Percentiles rank a stretch among this genome's conserved stretches.
These are phyloP conservation scores for Plasmodium gaboni DNA, from an alignment of 169 alveolate species.

Conservation along the genomic window DNA sequence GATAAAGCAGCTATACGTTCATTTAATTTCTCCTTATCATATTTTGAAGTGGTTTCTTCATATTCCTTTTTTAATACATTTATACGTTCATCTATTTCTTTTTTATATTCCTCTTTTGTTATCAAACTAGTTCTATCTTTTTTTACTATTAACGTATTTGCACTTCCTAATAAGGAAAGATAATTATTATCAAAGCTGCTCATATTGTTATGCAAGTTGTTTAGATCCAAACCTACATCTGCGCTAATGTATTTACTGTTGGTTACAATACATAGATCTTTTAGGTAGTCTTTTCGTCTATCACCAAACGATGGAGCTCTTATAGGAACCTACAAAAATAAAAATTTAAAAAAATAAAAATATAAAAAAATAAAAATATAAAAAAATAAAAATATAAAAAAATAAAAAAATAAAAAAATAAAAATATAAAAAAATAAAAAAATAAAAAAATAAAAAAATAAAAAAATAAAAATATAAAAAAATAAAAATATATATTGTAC, in stretches of 20 bases:
- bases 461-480: neutral
- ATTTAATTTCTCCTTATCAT: constrained; percentile 88
- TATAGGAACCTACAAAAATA: constrained; percentile 84
- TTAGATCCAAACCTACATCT: constrained; percentile 88
- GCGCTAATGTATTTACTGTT: constrained; percentile 88
- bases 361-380: neutral
- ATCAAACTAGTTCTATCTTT: constrained; percentile 90
- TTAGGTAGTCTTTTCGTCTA: constrained; percentile 90
- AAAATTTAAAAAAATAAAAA: neutral
- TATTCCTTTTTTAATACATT: constrained; percentile 81
- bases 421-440: neutral
- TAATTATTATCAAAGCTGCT: constrained; percentile 68
- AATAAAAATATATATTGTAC: constrained; percentile 1
- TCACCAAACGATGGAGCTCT: constrained; percentile 93
- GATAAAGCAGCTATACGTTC: constrained; percentile 93
- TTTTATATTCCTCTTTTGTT: constrained; percentile 84
- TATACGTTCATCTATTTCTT: constrained; percentile 72
- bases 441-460: neutral
- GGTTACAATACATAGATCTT: constrained; percentile 91
- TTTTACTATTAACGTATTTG: constrained; percentile 88
- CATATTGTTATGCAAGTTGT: constrained; percentile 86
- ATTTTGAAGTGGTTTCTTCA: constrained; percentile 87
- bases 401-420: neutral
- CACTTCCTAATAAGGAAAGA: constrained; percentile 84
- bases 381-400: neutral